phyloP scores from a whole-genome alignment of 495 filamentous ascomycete genomes.

The Podospora bellae-mahoneyi region DNA sequence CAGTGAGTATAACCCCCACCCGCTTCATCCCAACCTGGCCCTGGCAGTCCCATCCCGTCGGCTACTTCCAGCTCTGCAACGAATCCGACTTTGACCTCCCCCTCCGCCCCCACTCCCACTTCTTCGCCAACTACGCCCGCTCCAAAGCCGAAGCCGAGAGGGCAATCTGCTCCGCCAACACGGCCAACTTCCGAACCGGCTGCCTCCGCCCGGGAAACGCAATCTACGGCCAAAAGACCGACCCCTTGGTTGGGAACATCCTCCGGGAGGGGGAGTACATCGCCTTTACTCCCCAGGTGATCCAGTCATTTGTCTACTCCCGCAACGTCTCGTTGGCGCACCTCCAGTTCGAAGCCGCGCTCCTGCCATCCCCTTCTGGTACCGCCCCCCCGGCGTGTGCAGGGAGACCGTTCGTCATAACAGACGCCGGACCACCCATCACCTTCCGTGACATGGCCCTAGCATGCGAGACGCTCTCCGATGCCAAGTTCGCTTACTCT shows the following conservation, averaged over 20 bases:
- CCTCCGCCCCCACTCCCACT: slow-evolving; percentile 44
- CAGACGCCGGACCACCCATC: slow-evolving; percentile 37
- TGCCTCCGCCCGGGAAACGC: slow-evolving; percentile 56
- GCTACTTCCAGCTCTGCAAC: slow-evolving; percentile 43
- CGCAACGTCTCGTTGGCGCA: slow-evolving; percentile 58
- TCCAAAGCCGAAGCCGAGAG: slow-evolving; percentile 55
- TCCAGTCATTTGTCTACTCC: slow-evolving; percentile 55
- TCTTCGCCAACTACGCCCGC: slow-evolving; percentile 54
- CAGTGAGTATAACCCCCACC: slow-evolving; percentile 41
- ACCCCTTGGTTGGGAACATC: slow-evolving; percentile 38
- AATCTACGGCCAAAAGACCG: slow-evolving; percentile 51
- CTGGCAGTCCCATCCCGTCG: slow-evolving; percentile 40
- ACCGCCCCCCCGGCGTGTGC: slow-evolving; percentile 37
- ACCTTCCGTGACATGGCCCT: slow-evolving; percentile 35
- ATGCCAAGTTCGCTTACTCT: slow-evolving; percentile 32
- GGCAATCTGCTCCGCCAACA: slow-evolving; percentile 48
- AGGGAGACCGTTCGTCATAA: slow-evolving; percentile 42
- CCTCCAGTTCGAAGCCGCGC: slow-evolving; percentile 54
- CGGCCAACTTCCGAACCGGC: slow-evolving; percentile 51
- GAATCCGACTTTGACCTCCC: slow-evolving; percentile 46
- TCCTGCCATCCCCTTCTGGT: slow-evolving; percentile 25
- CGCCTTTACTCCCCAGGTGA: slow-evolving; percentile 47
- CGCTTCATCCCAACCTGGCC: slow-evolving; percentile 48
- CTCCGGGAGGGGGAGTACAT: slow-evolving; percentile 24
- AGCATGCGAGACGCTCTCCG: slow-evolving; percentile 19